Percentiles rank a stretch among this genome's conserved stretches.
phyloP scores from a whole-genome alignment of 805 yeast species.

The Cyberlindnera galapagoensis region DNA sequence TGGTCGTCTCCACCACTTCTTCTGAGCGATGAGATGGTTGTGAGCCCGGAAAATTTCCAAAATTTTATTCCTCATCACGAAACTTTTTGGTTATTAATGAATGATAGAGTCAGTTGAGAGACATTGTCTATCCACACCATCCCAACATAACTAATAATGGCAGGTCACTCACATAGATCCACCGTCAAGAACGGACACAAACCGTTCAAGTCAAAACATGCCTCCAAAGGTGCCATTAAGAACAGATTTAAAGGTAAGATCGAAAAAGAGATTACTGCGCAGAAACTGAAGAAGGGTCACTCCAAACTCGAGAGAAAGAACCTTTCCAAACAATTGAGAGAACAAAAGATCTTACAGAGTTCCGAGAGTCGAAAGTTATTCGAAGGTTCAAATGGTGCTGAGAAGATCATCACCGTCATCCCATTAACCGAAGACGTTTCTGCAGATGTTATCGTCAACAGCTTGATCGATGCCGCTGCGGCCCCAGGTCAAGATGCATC shows the following conservation, averaged over 20 bases:
- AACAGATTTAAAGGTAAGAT: constrained; percentile 81
- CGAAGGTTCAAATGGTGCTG: constrained; percentile 75
- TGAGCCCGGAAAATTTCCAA: constrained; percentile 6
- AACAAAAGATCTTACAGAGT: constrained; percentile 58
- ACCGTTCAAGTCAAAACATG: constrained; percentile 85
- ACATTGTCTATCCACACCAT: neutral
- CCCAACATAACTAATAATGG: constrained; percentile 33
- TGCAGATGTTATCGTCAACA: constrained; percentile 45
- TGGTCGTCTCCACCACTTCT: no score
- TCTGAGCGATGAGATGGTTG: constrained; percentile 10
- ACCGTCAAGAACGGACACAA: constrained; percentile 81
- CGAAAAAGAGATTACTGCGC: constrained; percentile 47
- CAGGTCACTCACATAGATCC: constrained; percentile 79
- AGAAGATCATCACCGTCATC: constrained; percentile 74
- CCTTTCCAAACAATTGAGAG: constrained; percentile 67
- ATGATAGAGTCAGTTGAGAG: no score
- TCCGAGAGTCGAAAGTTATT: constrained; percentile 61
- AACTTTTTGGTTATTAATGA: no score
- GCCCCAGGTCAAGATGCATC: constrained; percentile 27
- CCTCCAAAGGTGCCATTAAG: constrained; percentile 82
- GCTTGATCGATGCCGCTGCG: constrained; percentile 36
- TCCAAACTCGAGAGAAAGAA: constrained; percentile 71
- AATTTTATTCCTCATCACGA: no score
- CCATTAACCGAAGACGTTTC: constrained; percentile 72
- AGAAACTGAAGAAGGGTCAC: constrained; percentile 26